A percentile compares a stretch with the other conserved stretches of the same genome.
These are phyloP conservation scores for Hypoxylon sp. DNA, from an alignment of 2,329 filamentous ascomycete genomes.

Conservation along the genomic window DNA sequence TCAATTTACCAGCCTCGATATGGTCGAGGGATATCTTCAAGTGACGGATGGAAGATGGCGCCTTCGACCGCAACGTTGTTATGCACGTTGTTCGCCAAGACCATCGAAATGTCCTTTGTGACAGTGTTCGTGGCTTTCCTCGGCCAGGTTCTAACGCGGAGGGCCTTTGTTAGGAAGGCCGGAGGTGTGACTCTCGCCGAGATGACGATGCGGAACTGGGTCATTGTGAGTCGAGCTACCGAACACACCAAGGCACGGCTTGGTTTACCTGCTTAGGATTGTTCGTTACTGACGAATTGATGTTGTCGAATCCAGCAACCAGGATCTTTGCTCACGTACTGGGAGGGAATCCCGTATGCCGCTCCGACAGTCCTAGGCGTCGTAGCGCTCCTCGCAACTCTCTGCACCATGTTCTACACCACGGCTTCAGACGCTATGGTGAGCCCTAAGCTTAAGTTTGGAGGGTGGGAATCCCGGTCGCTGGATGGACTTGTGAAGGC, in stretches of 20 bases:
- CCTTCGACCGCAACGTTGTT: slow-evolving; percentile 76
- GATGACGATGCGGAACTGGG: slow-evolving; percentile 82
- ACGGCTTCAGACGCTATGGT: slow-evolving; percentile 82
- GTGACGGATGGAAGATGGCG: slow-evolving; percentile 62
- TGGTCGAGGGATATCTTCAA: slow-evolving; percentile 67
- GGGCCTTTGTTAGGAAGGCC: slow-evolving; percentile 72
- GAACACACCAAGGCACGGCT: neutral
- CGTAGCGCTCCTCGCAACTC: slow-evolving; percentile 72
- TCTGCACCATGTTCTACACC: slow-evolving; percentile 79
- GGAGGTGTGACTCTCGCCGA: slow-evolving; percentile 80
- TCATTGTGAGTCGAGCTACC: slow-evolving; percentile 60
- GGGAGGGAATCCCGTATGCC: slow-evolving; percentile 73
- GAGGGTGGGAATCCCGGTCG: slow-evolving; percentile 61
- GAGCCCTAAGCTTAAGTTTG: slow-evolving; percentile 76
- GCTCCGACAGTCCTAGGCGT: slow-evolving; percentile 73
- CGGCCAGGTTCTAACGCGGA: slow-evolving; percentile 79
- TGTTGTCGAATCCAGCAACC: slow-evolving; percentile 62
- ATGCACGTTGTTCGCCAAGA: slow-evolving; percentile 78
- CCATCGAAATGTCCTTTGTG: slow-evolving; percentile 82
- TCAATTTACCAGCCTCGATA: slow-evolving; percentile 74
- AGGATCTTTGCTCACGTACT: slow-evolving; percentile 78
- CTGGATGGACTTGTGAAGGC: slow-evolving; percentile 70
- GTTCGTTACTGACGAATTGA: neutral
- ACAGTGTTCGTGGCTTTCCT: slow-evolving; percentile 81
- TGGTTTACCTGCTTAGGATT: neutral